phyloP scores from a whole-genome alignment of 768 basidiomycete genomes.

The Boletus coccyginus region DNA sequence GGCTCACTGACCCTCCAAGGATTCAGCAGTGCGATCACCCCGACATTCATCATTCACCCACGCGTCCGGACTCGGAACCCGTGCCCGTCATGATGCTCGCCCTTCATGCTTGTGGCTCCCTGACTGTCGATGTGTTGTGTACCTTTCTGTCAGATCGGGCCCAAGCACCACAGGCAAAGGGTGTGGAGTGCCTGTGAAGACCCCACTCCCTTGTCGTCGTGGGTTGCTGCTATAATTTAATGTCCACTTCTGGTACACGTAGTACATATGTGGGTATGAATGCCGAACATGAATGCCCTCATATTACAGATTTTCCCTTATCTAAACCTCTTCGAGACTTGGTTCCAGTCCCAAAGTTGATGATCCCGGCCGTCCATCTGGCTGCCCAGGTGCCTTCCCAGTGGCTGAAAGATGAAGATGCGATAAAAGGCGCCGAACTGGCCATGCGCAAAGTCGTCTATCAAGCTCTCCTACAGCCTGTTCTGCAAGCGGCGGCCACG shows the following conservation, averaged over 20 bases:
- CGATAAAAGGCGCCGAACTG: conserved; percentile 39
- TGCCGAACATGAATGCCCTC: conserved; percentile 1
- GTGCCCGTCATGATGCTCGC: conserved; percentile 60
- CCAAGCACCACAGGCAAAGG: conserved; percentile 3
- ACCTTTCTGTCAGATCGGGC: conserved; percentile 39
- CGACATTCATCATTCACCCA: neutral
- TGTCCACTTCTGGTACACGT: conserved; percentile 46
- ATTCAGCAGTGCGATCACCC: neutral
- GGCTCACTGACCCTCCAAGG: conserved; percentile 39
- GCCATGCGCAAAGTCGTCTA: conserved; percentile 69
- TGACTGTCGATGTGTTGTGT: conserved; percentile 65
- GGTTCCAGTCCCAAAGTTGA: conserved; percentile 20
- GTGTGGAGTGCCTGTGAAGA: conserved; percentile 38
- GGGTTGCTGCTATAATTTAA: conserved; percentile 79
- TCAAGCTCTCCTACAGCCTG: conserved; percentile 57
- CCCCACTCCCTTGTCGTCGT: conserved; percentile 57
- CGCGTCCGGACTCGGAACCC: neutral
- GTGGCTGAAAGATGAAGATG: conserved; percentile 46
- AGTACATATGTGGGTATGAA: neutral
- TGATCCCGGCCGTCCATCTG: conserved; percentile 54
- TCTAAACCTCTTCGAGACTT: conserved; percentile 30
- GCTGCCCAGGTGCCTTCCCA: conserved; percentile 68
- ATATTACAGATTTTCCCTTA: conserved; percentile 52
- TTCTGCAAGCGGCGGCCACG: conserved; percentile 14
- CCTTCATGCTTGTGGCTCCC: conserved; percentile 74